Conservation (phyloP, 2,329 filamentous ascomycete genomes). For the Colletotrichum cordylinicola region DNA sequence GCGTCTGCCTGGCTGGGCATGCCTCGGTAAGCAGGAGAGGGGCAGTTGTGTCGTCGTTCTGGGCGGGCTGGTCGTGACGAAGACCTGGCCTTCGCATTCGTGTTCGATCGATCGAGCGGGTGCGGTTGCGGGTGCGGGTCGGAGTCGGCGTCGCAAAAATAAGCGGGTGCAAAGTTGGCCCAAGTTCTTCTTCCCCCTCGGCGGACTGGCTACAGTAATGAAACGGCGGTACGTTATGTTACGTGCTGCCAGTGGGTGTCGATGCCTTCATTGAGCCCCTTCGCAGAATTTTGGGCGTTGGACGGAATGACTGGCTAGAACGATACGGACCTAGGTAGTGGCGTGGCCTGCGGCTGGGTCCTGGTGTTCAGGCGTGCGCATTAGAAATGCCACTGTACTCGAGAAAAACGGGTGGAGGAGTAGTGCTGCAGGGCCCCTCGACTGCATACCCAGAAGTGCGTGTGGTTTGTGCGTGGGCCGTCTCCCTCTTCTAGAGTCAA, state of each 20-base stretch:
- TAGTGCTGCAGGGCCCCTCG: constrained; percentile 18
- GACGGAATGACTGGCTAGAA: constrained; percentile 2
- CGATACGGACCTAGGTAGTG: neutral
- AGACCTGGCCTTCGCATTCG: constrained; percentile 19
- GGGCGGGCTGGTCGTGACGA: constrained; percentile 9
- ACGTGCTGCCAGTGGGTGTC: neutral
- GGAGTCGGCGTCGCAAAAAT: constrained; percentile 15
- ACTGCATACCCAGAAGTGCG: neutral
- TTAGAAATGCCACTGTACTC: constrained; percentile 25
- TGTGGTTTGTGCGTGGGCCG: neutral
- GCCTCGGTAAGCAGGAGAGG: neutral
- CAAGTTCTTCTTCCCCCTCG: neutral
- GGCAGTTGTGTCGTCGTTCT: neutral
- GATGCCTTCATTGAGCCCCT: constrained; percentile 10
- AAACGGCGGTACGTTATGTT: neutral
- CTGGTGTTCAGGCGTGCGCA: constrained; percentile 19
- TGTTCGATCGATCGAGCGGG: constrained; percentile 13
- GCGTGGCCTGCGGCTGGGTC: constrained; percentile 2
- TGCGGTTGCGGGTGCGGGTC: neutral
- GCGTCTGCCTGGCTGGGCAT: constrained; percentile 49
- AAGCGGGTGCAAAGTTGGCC: constrained; percentile 1
- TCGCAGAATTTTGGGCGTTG: constrained; percentile 5
- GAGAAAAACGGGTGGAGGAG: constrained; percentile 21
- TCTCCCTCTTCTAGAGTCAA: neutral
- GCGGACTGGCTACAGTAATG: neutral